Evolutionary conservation across 805 yeast genomes (phyloP).

Genomic region (Saturnispora quitensis): DNA sequence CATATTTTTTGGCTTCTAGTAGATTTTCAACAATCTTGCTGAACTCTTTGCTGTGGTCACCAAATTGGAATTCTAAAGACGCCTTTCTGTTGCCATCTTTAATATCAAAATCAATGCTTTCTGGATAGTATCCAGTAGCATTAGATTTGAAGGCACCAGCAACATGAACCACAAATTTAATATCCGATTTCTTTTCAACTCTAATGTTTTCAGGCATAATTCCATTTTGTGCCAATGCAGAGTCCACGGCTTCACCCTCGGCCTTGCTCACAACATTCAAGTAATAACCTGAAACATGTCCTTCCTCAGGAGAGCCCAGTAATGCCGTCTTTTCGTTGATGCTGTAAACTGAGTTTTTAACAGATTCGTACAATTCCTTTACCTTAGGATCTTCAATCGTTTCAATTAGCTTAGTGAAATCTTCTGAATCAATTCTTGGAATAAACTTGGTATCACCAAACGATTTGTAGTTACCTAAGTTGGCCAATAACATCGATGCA

Average conservation of each 20-base stretch:
- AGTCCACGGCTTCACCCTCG: constrained; percentile 61
- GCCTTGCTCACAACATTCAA: constrained; percentile 42
- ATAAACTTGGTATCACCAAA: constrained; percentile 85
- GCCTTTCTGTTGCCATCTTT: constrained; percentile 30
- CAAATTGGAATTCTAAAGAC: constrained; percentile 50
- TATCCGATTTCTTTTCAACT: constrained; percentile 44
- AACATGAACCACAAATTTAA: constrained; percentile 49
- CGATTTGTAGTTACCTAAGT: constrained; percentile 73
- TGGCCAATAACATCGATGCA: constrained; percentile 65
- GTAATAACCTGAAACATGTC: constrained; percentile 71
- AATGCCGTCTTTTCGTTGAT: constrained; percentile 40
- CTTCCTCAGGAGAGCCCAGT: constrained; percentile 71
- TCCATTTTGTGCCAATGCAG: constrained; percentile 51
- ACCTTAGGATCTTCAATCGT: constrained; percentile 30
- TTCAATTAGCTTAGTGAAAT: constrained; percentile 42
- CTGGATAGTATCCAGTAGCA: constrained; percentile 50
- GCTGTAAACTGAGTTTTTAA: constrained; percentile 43
- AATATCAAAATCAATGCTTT: constrained; percentile 29
- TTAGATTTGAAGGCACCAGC: constrained; percentile 54
- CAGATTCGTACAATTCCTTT: constrained; percentile 31
- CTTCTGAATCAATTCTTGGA: constrained; percentile 45
- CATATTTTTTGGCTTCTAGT: constrained; percentile 46
- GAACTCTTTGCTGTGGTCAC: constrained; percentile 70
- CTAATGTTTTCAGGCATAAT: constrained; percentile 77
- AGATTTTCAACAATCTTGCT: constrained; percentile 46